A percentile compares a stretch with the other conserved stretches of the same genome.
Conservation (phyloP, 306 rosid species). For the Cotoneaster glaucophyllus region DNA sequence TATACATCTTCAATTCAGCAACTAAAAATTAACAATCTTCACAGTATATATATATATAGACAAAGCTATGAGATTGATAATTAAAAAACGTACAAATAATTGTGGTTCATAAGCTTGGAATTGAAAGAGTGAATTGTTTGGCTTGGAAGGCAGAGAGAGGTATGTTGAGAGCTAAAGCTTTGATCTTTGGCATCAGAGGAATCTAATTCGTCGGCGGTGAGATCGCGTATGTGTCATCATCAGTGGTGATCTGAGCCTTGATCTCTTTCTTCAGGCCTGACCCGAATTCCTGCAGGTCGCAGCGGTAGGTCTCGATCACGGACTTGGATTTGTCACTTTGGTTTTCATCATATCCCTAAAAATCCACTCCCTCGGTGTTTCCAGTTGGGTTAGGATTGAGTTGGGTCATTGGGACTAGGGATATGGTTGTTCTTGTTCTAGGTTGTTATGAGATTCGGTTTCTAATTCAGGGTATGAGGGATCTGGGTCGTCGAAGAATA, state of each 20-base stretch:
- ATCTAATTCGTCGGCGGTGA: conserved; percentile 55
- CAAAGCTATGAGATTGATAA: too few relatives aligned
- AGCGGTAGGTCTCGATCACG: conserved; percentile 74
- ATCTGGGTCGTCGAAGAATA: conserved; percentile 60
- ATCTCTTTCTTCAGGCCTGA: conserved; percentile 70
- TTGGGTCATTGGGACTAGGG: conserved; percentile 10
- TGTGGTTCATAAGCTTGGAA: too few relatives aligned
- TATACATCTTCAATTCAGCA: too few relatives aligned
- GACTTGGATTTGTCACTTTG: conserved; percentile 56
- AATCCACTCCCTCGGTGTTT: conserved; percentile 38
- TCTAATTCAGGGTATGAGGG: conserved; percentile 13
- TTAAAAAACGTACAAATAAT: too few relatives aligned
- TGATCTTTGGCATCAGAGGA: conserved; percentile 36
- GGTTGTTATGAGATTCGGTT: conserved; percentile 6
- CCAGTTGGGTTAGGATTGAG: not conserved
- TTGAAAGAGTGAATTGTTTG: too few relatives aligned
- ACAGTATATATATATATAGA: too few relatives aligned
- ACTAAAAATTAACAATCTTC: too few relatives aligned
- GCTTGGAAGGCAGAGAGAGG: not conserved
- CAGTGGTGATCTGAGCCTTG: conserved; percentile 48
- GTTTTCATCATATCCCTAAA: conserved; percentile 64
- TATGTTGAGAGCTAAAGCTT: conserved; percentile 16
- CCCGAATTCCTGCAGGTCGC: conserved; percentile 70
- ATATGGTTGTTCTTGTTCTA: conserved; percentile 25
- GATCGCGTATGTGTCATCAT: not conserved